phyloP scores from a whole-genome alignment of 768 basidiomycete species.

The Tylopilus plumbeoviolaceoides region DNA sequence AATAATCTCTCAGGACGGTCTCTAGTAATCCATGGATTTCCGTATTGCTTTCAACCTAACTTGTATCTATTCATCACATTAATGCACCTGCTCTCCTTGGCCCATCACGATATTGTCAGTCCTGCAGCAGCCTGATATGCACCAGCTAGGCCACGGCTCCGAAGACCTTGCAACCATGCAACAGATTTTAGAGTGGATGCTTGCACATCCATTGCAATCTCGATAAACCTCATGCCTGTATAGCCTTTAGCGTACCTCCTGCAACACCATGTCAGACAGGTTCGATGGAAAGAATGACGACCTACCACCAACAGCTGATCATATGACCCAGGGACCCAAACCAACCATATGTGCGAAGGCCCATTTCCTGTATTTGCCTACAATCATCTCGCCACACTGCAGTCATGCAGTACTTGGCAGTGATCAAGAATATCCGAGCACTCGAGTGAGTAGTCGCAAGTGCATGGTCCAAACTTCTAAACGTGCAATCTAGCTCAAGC shows the following conservation, averaged over 20 bases:
- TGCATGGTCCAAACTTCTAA: slow-evolving; percentile 75
- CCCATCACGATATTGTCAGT: slow-evolving; percentile 35
- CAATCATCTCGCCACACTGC: slow-evolving; percentile 77
- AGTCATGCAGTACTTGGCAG: slow-evolving; percentile 80
- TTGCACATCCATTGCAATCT: slow-evolving; percentile 59
- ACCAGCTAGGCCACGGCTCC: slow-evolving; percentile 54
- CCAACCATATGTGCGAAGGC: slow-evolving; percentile 43
- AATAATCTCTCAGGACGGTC: slow-evolving; percentile 1
- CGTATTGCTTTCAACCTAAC: not conserved
- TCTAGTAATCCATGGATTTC: not conserved
- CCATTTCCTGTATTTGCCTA: slow-evolving; percentile 45
- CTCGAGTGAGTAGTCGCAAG: slow-evolving; percentile 85
- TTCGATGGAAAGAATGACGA: slow-evolving; percentile 2
- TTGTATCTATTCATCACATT: slow-evolving; percentile 1
- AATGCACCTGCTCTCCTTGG: not conserved
- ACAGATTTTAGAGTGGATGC: slow-evolving; percentile 50
- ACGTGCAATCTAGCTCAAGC: not conserved
- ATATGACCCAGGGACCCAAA: slow-evolving; percentile 46
- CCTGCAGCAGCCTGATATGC: slow-evolving; percentile 74
- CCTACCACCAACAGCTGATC: slow-evolving; percentile 75
- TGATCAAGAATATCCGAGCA: slow-evolving; percentile 87
- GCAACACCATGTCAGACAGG: slow-evolving; percentile 4
- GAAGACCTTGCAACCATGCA: slow-evolving; percentile 67
- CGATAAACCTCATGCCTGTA: slow-evolving; percentile 46
- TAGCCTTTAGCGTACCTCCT: slow-evolving; percentile 63